phyloP scores from a whole-genome alignment of 208 protist species.

The Trypanosoma melophagium region DNA sequence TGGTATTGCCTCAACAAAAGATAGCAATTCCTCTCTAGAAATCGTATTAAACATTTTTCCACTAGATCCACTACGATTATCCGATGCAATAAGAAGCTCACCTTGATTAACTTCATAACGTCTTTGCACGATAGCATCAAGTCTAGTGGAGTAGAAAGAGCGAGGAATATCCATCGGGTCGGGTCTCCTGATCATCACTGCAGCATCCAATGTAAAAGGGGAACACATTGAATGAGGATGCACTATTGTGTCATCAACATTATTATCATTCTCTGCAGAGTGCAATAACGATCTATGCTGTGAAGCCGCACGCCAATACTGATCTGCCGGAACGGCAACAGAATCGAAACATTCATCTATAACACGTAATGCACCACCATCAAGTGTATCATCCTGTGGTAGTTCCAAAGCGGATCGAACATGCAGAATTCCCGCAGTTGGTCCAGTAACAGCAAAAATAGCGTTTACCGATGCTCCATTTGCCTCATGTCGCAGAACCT shows the following conservation, averaged over 20 bases:
- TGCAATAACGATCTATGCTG: constrained; percentile 14
- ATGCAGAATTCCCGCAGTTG: constrained; percentile 49
- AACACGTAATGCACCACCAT: constrained; percentile 34
- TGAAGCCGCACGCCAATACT: constrained; percentile 62
- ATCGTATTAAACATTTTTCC: constrained; percentile 79
- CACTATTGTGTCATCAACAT: not conserved
- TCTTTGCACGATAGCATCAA: constrained; percentile 53
- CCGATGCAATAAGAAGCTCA: constrained; percentile 48
- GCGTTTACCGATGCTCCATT: constrained; percentile 45
- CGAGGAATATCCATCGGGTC: constrained; percentile 37
- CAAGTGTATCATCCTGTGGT: constrained; percentile 27
- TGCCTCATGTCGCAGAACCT: constrained; percentile 12
- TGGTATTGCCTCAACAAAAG: constrained; percentile 60
- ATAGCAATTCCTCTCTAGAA: constrained; percentile 27
- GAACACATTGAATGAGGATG: not conserved
- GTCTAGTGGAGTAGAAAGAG: constrained; percentile 64
- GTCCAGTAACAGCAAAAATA: constrained; percentile 65
- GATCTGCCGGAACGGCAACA: constrained; percentile 58
- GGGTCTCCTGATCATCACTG: constrained; percentile 26
- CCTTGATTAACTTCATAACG: constrained; percentile 46
- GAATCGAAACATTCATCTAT: constrained; percentile 41
- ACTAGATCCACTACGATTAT: constrained; percentile 42
- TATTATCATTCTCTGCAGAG: not conserved
- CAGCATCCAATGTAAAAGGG: not conserved
- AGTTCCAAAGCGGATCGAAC: constrained; percentile 21